A percentile compares a stretch with the other conserved stretches of the same genome.
Evolutionary conservation across 305 asterid species (phyloP).

Genomic region (Nicotiana rustica): DNA sequence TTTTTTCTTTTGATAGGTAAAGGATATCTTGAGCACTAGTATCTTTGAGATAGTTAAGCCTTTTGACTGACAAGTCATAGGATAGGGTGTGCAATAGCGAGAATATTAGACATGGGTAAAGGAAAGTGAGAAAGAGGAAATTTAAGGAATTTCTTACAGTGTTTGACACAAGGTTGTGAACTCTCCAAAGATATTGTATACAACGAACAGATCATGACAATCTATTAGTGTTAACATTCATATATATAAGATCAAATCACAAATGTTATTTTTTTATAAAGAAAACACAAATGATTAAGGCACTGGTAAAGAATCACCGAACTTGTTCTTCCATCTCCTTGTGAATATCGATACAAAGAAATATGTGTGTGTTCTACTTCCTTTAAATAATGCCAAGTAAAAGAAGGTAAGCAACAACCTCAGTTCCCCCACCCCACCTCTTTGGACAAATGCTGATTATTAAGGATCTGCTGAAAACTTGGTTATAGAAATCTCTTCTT

Average conservation of each 20-base stretch:
- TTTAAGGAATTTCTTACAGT: background rate
- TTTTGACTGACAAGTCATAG: constrained; percentile 8
- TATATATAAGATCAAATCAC: background rate
- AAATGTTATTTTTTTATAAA: too few species aligned
- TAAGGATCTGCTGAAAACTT: background rate
- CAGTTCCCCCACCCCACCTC: background rate
- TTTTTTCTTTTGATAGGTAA: too few species aligned
- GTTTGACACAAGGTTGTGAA: constrained; percentile 15
- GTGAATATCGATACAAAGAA: constrained; percentile 1
- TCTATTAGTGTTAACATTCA: background rate
- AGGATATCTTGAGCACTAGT: background rate
- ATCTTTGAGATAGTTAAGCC: background rate
- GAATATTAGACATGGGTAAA: background rate
- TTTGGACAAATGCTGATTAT: background rate
- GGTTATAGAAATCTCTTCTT: background rate
- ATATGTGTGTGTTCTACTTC: background rate
- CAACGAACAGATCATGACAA: background rate
- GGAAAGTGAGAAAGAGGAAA: background rate
- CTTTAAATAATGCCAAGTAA: background rate
- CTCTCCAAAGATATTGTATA: background rate
- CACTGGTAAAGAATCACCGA: background rate
- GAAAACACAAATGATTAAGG: background rate
- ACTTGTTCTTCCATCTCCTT: constrained; percentile 11
- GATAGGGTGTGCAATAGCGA: background rate
- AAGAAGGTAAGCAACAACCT: background rate